These are phyloP conservation scores for Xerocomus spinulosus DNA, from an alignment of 768 basidiomycete species.

Conservation along the genomic window DNA sequence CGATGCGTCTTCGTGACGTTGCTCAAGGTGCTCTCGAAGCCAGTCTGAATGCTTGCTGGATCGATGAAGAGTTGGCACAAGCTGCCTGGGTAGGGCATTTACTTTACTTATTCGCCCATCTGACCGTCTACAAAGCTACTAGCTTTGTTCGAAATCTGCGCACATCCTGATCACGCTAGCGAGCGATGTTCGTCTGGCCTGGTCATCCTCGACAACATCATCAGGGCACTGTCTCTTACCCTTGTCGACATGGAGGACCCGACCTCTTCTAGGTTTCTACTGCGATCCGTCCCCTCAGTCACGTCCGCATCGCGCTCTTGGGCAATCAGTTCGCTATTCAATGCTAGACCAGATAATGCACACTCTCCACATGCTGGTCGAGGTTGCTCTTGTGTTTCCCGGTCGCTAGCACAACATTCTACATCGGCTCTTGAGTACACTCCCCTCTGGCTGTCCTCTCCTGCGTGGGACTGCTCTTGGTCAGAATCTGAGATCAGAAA, in stretches of 20 bases:
- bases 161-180: constrained; percentile 57
- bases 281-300: constrained; percentile 48
- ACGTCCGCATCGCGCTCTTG: constrained; percentile 10
- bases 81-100: constrained; percentile 70
- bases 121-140: constrained; percentile 40
- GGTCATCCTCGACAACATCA: constrained; percentile 61
- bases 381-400: constrained; percentile 44
- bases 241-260: constrained; percentile 56
- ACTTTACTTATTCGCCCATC: constrained; percentile 3
- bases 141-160: constrained; percentile 67
- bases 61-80: constrained; percentile 70
- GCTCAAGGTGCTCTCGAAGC: constrained; percentile 69
- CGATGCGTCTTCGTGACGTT: constrained; percentile 58
- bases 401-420: constrained; percentile 52
- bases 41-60: constrained; percentile 64
- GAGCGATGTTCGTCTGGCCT: constrained; percentile 54
- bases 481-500: constrained; percentile 60
- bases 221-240: constrained; percentile 57
- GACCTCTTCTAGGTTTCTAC: constrained; percentile 44
- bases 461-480: constrained; percentile 58
- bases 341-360: not conserved
- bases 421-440: constrained; percentile 46
- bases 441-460: constrained; percentile 60
- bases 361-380: constrained; percentile 9
- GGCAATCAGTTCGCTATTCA: not conserved